Conservation (phyloP, 768 basidiomycete species). For the Xanthoconium purpureum region DNA sequence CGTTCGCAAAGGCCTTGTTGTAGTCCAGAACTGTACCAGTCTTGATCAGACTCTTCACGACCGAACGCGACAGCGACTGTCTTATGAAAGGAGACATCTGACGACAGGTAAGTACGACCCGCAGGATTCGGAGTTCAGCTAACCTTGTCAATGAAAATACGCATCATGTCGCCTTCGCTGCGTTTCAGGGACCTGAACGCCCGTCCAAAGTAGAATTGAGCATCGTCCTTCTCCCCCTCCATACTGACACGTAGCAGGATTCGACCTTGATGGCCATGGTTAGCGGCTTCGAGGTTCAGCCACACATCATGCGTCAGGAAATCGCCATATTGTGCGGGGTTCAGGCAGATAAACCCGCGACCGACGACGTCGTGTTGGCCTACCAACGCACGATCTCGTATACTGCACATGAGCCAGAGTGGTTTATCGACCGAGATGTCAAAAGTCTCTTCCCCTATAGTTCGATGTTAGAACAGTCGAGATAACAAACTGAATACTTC, state of each 20-base stretch:
- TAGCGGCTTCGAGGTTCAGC: conserved; percentile 76
- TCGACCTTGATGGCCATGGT: conserved; percentile 55
- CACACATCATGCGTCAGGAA: conserved; percentile 88
- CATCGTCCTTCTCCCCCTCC: conserved; percentile 99
- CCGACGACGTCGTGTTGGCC: conserved; percentile 94
- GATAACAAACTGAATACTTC: conserved; percentile 27
- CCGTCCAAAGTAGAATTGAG: conserved; percentile 94
- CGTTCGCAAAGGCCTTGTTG: conserved; percentile 83
- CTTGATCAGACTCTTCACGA: conserved; percentile 79
- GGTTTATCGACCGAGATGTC: conserved; percentile 91
- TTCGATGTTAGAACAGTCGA: conserved; percentile 3
- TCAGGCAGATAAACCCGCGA: conserved; percentile 87
- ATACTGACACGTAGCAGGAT: conserved; percentile 88
- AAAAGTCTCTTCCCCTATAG: conserved; percentile 92
- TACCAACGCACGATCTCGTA: conserved; percentile 84
- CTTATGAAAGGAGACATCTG: conserved; percentile 95
- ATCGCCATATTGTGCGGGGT: conserved; percentile 85
- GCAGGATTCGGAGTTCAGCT: background rate
- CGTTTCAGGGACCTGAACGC: conserved; percentile 92
- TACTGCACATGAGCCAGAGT: conserved; percentile 96
- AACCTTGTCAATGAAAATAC: conserved; percentile 97
- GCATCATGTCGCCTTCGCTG: conserved; percentile 92
- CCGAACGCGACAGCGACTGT: conserved; percentile 73
- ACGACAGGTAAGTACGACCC: background rate
- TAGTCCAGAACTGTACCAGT: conserved; percentile 64